A percentile compares a stretch with the other conserved stretches of the same genome.
These are phyloP conservation scores for Stentor roeselii DNA, from an alignment of 73 alveolate genomes.

Conservation along the genomic window DNA sequence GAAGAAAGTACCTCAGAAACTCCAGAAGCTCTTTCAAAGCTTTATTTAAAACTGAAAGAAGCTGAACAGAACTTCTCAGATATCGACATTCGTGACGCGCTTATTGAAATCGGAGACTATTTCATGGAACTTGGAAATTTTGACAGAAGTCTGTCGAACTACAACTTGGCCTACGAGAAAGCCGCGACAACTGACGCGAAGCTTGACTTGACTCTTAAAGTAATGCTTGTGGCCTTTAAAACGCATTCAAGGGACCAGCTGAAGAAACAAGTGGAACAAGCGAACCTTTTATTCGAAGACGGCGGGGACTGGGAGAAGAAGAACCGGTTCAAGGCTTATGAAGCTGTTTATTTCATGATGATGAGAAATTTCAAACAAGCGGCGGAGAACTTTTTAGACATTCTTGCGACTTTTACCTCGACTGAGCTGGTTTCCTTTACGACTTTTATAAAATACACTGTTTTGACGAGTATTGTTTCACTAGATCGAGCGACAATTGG, in stretches of 20 bases:
- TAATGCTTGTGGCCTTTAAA: conserved; percentile 12
- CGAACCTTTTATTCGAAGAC: conserved; percentile 48
- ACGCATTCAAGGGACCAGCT: neutral
- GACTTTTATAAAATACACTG: conserved; percentile 76
- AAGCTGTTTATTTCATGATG: conserved; percentile 75
- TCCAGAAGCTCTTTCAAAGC: conserved; percentile 19
- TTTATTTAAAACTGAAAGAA: conserved; percentile 1
- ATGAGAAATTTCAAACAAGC: conserved; percentile 75
- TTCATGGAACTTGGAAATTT: neutral
- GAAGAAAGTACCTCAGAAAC: conserved; percentile 3
- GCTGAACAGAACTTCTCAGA: conserved; percentile 30
- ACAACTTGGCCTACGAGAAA: neutral
- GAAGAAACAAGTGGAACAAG: conserved; percentile 11
- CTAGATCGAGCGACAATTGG: conserved; percentile 75
- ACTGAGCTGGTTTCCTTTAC: conserved; percentile 72
- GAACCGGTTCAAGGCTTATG: conserved; percentile 82
- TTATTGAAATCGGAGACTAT: conserved; percentile 24
- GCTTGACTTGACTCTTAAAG: conserved; percentile 23
- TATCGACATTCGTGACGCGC: conserved; percentile 18
- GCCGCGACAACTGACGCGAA: conserved; percentile 16
- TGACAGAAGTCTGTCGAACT: conserved; percentile 19
- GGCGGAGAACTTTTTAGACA: conserved; percentile 68
- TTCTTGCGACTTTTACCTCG: conserved; percentile 82
- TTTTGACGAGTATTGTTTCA: conserved; percentile 71
- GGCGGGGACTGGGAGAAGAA: conserved; percentile 95